These are phyloP conservation scores for Stephania cephalantha DNA, from an alignment of 164 flowering plant species.

Conservation along the genomic window DNA sequence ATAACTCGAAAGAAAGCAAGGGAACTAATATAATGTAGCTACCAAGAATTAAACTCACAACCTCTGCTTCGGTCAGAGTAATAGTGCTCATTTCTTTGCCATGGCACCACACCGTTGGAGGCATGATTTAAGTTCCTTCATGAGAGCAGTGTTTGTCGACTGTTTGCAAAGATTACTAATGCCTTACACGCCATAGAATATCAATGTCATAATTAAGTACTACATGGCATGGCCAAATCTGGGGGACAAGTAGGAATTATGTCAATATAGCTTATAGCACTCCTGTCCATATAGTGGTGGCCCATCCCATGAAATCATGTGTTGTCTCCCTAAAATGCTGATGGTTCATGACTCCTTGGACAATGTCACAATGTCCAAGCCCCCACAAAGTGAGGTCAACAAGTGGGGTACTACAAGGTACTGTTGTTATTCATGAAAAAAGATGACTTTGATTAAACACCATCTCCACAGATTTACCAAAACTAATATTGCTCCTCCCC, in stretches of 20 bases:
- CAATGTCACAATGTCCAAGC: background rate
- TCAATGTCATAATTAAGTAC: background rate
- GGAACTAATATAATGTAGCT: too few relatives aligned
- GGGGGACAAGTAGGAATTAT: background rate
- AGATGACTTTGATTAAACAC: background rate
- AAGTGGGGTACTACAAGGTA: background rate
- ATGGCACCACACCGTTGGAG: background rate
- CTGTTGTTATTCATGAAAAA: background rate
- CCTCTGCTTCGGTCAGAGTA: background rate
- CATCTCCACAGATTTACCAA: background rate
- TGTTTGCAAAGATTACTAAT: background rate
- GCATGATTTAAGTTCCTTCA: background rate
- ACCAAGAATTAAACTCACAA: too few relatives aligned
- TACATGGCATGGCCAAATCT: background rate
- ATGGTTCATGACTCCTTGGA: background rate
- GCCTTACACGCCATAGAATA: background rate
- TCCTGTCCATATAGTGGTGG: background rate
- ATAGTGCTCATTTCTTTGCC: background rate
- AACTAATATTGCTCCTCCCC: background rate
- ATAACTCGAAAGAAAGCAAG: too few relatives aligned
- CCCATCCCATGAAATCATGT: constrained; percentile 1
- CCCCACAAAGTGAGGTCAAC: background rate
- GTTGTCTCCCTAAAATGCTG: background rate
- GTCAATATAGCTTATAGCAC: background rate
- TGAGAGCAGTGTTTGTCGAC: background rate